phyloP scores from a whole-genome alignment of 2,329 filamentous ascomycete genomes.

The Dissoconium aciculare region DNA sequence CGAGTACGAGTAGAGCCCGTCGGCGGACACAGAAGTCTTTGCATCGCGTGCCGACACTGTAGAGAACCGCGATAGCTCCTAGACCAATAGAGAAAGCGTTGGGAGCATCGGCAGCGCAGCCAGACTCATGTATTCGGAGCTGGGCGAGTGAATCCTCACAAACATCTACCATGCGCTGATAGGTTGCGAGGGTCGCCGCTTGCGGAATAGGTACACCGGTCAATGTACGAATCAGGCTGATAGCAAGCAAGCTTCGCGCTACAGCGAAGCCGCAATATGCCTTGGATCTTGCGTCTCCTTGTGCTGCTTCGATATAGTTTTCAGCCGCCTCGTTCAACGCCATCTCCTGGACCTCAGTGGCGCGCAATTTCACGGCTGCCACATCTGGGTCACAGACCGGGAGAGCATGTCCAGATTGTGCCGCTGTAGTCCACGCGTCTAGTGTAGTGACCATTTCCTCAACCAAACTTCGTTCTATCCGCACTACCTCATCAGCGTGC shows the following conservation, averaged over 20 bases:
- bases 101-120: too few relatives aligned
- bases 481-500: neutral
- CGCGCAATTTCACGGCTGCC: too few relatives aligned
- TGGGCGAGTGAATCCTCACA: neutral
- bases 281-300: too few relatives aligned
- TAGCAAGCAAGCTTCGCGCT: neutral
- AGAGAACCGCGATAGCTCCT: neutral
- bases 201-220: neutral
- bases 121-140: too few relatives aligned
- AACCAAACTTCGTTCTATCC: neutral
- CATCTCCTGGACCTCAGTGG: too few relatives aligned
- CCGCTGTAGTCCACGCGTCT: too few relatives aligned
- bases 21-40: neutral
- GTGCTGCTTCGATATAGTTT: too few relatives aligned
- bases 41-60: neutral
- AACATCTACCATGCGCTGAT: neutral
- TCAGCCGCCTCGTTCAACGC: too few relatives aligned
- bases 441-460: neutral
- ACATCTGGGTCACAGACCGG: too few relatives aligned
- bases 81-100: neutral
- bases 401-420: too few relatives aligned
- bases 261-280: neutral
- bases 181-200: neutral
- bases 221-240: neutral
- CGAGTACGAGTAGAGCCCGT: neutral